A percentile compares a stretch with the other conserved stretches of the same genome.
These are phyloP conservation scores for Echium plantagineum DNA, from an alignment of 257 asterid species.

Conservation along the genomic window DNA sequence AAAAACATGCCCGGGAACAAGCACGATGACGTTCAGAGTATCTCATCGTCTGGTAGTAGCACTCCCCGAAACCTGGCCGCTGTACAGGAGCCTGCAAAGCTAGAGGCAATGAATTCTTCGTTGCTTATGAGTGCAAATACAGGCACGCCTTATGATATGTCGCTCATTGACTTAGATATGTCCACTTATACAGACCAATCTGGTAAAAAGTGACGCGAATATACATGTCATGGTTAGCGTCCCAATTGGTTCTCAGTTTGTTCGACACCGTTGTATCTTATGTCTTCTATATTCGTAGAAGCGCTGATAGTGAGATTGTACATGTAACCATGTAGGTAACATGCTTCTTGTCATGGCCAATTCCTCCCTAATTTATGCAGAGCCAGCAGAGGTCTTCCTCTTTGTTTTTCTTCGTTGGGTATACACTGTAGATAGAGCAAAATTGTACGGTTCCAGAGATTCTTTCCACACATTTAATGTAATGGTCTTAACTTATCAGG, in stretches of 20 bases:
- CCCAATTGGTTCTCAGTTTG: not conserved
- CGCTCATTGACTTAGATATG: constrained; percentile 58
- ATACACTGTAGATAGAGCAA: not conserved
- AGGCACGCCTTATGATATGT: constrained; percentile 41
- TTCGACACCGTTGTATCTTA: not conserved
- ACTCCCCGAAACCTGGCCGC: constrained; percentile 18
- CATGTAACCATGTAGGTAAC: not conserved
- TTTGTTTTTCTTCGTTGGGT: not conserved
- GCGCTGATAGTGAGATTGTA: not conserved
- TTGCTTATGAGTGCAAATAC: constrained; percentile 33
- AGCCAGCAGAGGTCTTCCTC: no score
- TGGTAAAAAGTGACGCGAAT: constrained; percentile 26
- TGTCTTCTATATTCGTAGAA: not conserved
- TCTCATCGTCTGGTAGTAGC: constrained; percentile 33
- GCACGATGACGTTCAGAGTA: constrained; percentile 39
- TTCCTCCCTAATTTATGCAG: no score
- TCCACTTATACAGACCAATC: constrained; percentile 30
- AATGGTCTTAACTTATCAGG: no score
- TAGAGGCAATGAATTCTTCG: constrained; percentile 41
- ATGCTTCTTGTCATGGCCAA: not conserved
- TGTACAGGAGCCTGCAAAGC: constrained; percentile 16
- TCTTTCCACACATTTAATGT: not conserved
- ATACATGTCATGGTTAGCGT: not conserved
- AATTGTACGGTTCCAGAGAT: not conserved
- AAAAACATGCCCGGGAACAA: constrained; percentile 41